These are phyloP conservation scores for Xylariaceae sp. DNA, from an alignment of 2,329 filamentous ascomycete species.

Conservation along the genomic window DNA sequence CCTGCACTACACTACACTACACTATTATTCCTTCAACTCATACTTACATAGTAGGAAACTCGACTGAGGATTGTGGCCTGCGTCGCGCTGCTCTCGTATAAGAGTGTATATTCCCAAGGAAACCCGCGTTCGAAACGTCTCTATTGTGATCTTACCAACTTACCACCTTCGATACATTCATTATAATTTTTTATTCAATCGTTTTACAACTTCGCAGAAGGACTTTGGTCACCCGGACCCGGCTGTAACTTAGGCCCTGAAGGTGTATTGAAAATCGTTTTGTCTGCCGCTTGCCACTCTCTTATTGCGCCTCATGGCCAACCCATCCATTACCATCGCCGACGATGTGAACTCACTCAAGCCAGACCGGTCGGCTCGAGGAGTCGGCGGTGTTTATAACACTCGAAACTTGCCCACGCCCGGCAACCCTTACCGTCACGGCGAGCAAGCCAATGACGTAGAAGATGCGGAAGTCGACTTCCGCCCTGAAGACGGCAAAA, in stretches of 20 bases:
- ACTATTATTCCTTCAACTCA: too few species aligned
- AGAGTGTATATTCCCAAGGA: neutral
- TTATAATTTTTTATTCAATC: neutral
- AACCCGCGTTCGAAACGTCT: neutral
- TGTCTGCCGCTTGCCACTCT: neutral
- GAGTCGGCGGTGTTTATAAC: slow-evolving; percentile 32
- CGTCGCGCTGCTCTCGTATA: neutral
- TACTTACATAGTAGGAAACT: too few species aligned
- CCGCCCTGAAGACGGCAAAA: slow-evolving; percentile 29
- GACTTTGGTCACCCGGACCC: neutral
- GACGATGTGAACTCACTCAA: slow-evolving; percentile 26
- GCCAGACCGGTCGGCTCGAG: slow-evolving; percentile 15
- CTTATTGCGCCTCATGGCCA: slow-evolving; percentile 19
- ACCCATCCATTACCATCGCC: slow-evolving; percentile 27
- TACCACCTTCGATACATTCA: too few species aligned
- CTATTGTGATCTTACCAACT: neutral
- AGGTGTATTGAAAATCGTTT: neutral
- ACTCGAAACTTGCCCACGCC: slow-evolving; percentile 29
- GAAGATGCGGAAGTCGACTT: slow-evolving; percentile 33
- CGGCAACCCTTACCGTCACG: slow-evolving; percentile 18
- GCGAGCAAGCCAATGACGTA: slow-evolving; percentile 25
- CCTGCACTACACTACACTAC: too few species aligned
- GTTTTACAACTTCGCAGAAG: neutral
- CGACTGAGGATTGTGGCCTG: too few species aligned
- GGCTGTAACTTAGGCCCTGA: neutral